Evolutionary conservation across 2,329 filamentous ascomycete genomes (phyloP), one percentile per base, ranked within the genome.

Genomic region (Cladosporium sp.): DNA sequence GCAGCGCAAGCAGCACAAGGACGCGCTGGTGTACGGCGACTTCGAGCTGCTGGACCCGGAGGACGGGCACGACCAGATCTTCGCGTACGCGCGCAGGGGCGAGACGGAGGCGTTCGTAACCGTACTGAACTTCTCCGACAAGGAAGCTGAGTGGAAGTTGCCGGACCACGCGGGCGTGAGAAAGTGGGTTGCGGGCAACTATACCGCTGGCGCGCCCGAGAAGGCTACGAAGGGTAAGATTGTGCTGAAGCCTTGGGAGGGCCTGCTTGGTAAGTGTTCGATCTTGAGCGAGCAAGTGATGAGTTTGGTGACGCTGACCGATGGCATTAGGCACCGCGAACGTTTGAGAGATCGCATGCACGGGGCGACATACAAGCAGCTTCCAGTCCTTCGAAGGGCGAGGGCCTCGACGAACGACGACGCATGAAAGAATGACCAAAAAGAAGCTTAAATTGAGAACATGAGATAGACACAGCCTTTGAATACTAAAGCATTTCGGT

Each of bases 11-110:
- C 66, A 76, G 56, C 72, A 82, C 61, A 73, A 73, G 13, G 76
- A 82, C 41, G 65, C 83, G 8, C 80, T 88, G 53, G 77, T 85
- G 1, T 79, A 85, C 58, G 84, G 84, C 5, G 69, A 74, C 16
- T 86, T 81, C 63, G 68, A 78, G 43, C 65, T 77, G 8, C 67
- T 79, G 34, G 78, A 79, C 45, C 63, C 72, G 14, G 72, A 74
- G n/a, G 48, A 50, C 16, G 48, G 48, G 6, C 58, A 70, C 68
- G 79, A 81, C 62, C 60, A 71, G 54, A 73, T 88, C 62, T 89
- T 88, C 54, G 61, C 69, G 9, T 76, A 69, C 54, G 63, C 60
- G 51, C 56, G 65, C 9, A 55, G 56, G 11, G 61, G 61, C 28
- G 54, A 59, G 31, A 49, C 60, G 10, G 61, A 64, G 51, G 63